These are phyloP conservation scores for Coniella vitis DNA, from an alignment of 2,329 filamentous ascomycete genomes.

Conservation along the genomic window DNA sequence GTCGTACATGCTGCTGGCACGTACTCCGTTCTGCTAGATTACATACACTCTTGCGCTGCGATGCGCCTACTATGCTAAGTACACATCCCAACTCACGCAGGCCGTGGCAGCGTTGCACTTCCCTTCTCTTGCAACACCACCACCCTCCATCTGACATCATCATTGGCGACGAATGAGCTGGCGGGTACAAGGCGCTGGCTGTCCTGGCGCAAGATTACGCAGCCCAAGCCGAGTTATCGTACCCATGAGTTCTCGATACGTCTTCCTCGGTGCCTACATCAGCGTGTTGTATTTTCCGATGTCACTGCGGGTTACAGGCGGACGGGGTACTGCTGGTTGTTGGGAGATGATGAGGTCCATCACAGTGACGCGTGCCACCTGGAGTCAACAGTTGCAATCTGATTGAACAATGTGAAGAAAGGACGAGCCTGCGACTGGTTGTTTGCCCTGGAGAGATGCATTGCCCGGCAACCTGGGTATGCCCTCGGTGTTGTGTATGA, in stretches of 20 bases:
- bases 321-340: constrained; percentile 14
- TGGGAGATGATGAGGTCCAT: constrained; percentile 17
- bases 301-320: constrained; percentile 8
- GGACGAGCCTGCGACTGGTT: constrained; percentile 11
- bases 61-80: constrained; percentile 18
- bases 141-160: constrained; percentile 17
- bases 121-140: constrained; percentile 16
- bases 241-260: constrained; percentile 15
- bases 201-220: constrained; percentile 18
- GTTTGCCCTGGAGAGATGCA: constrained; percentile 18
- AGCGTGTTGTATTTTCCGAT: too few relatives aligned
- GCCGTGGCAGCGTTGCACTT: constrained; percentile 16
- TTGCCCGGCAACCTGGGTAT: constrained; percentile 14
- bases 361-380: constrained; percentile 16
- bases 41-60: constrained; percentile 21
- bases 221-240: constrained; percentile 17
- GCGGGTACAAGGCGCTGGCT: constrained; percentile 18
- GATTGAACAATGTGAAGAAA: background rate
- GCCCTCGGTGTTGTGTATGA: constrained; percentile 14
- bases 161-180: constrained; percentile 20
- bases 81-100: constrained; percentile 21
- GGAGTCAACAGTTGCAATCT: background rate
- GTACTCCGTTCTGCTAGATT: constrained; percentile 18
- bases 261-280: too few relatives aligned
- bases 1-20: constrained; percentile 8